phyloP scores from a whole-genome alignment of 495 filamentous ascomycete genomes.

The Emericellopsis terricola region DNA sequence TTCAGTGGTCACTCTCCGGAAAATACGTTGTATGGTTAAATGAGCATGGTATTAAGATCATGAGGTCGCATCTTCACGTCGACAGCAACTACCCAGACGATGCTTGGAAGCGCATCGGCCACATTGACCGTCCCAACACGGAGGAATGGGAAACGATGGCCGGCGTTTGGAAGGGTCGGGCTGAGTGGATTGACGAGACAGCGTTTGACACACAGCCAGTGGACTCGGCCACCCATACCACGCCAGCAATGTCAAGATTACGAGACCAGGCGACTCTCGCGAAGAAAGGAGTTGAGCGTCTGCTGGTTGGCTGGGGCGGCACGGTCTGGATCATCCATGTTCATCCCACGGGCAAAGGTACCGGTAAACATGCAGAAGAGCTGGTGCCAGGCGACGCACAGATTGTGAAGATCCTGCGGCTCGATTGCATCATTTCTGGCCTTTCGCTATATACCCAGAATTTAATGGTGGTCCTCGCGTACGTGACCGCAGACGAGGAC shows the following conservation, averaged over 20 bases:
- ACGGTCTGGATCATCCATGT: slow-evolving; percentile 93
- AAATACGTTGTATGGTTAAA: slow-evolving; percentile 89
- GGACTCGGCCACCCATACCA: slow-evolving; percentile 17
- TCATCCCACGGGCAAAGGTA: slow-evolving; percentile 50
- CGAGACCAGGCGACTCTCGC: slow-evolving; percentile 24
- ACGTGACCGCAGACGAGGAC: slow-evolving; percentile 52
- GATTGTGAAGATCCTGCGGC: slow-evolving; percentile 78
- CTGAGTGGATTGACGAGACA: slow-evolving; percentile 82
- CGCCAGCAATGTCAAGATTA: slow-evolving; percentile 24
- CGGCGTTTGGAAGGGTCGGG: slow-evolving; percentile 74
- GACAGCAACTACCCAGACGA: slow-evolving; percentile 59
- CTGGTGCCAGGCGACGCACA: slow-evolving; percentile 64
- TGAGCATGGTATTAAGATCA: slow-evolving; percentile 91
- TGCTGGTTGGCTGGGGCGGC: slow-evolving; percentile 87
- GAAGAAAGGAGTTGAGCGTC: slow-evolving; percentile 44
- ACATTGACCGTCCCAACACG: slow-evolving; percentile 66
- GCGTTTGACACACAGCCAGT: slow-evolving; percentile 40
- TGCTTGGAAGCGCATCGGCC: slow-evolving; percentile 91
- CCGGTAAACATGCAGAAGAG: slow-evolving; percentile 52
- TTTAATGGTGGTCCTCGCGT: slow-evolving; percentile 76
- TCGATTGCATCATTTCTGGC: slow-evolving; percentile 93
- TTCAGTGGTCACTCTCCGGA: slow-evolving; percentile 84
- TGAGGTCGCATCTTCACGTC: slow-evolving; percentile 75
- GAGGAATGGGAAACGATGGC: slow-evolving; percentile 88
- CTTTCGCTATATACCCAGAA: slow-evolving; percentile 92